Percentiles rank a stretch among this genome's conserved stretches.
phyloP scores from a whole-genome alignment of 2,329 filamentous ascomycete species.

The Fusarium papillatum region DNA sequence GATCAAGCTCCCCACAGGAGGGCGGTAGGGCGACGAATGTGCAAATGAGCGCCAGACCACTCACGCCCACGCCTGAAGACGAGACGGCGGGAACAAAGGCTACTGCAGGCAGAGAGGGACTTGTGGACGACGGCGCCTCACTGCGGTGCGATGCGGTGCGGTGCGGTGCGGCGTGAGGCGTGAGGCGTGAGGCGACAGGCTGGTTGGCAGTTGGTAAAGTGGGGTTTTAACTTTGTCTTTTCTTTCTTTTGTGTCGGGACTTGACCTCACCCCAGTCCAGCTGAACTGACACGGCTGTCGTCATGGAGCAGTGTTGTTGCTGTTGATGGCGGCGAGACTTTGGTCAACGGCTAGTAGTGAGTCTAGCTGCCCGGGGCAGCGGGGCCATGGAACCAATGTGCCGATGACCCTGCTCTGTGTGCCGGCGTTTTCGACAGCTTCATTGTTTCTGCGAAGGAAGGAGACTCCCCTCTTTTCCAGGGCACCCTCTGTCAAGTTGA shows the following conservation, averaged over 20 bases:
- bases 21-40: not conserved
- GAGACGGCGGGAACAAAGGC: not conserved
- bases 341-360: not conserved
- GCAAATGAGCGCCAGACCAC: conserved; percentile 1
- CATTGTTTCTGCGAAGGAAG: not conserved
- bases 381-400: not conserved
- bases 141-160: not conserved
- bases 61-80: conserved; percentile 2
- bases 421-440: conserved; percentile 8
- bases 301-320: conserved; percentile 18
- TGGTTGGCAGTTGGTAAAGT: conserved; percentile 6
- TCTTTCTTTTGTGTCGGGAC: conserved; percentile 4
- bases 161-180: not conserved
- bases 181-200: not conserved
- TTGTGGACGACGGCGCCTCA: not conserved
- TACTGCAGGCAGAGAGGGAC: not conserved
- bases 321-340: conserved; percentile 8
- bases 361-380: not conserved
- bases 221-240: not conserved
- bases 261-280: conserved; percentile 30
- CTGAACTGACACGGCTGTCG: conserved; percentile 38
- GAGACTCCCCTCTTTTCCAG: not conserved
- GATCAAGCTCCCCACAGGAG: not conserved
- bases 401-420: not conserved
- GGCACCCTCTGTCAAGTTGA: conserved; percentile 6